Evolutionary conservation across 352 stramenopile species (phyloP), one percentile per base, ranked within the genome.

Genomic region (Peronosclerospora sorghi): DNA sequence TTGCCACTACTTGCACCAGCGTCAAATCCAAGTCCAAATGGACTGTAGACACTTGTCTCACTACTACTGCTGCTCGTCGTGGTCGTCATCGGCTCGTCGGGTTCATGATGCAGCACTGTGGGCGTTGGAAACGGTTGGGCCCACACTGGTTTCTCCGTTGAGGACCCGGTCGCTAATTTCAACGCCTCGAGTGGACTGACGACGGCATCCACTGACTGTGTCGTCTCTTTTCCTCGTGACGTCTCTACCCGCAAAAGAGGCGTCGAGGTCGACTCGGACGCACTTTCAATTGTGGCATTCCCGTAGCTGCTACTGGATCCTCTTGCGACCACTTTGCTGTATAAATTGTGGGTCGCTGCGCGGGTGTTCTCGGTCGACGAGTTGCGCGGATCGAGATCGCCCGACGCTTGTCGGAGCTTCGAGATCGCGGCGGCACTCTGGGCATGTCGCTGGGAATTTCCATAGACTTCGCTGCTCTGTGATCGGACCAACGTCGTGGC

Each of bases 21-120:
- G 45, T 83, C 70, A 32, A 89, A 89, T 2, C 71, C 71, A 35
- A 89, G 50, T 6, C 72, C 73, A 56, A 89, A 89, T 8, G 76
- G 73, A 52, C 69, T 85, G 30, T 82, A 89, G 12, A 83, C 64
- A 10, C 50, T 56, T 15, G 53, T 45, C 13, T 48, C 35, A 19
- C 23, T 52, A 8, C 32, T 42, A 42, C 5, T 57, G 23, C 28
- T n/a, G n/a, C n/a, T n/a, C n/a, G n/a, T 38, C 2, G 35, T 41
- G 1, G 45, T 43, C 15, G 32, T 37, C 15, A 23, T 39, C 23
- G 54, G 24, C 4, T 53, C 51, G 17, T 79, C 62, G 34, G 17
- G 49, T 21, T 87, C 73, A 14, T 46, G 45, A 21, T 62, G 61
- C 1, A 56, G 54, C 29, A 76, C 38, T 23, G 56, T 54, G 7